Percentiles rank a stretch among this genome's conserved stretches.
These are phyloP conservation scores for Barbarea vulgaris DNA, from an alignment of 345 rosid species.

Conservation along the genomic window DNA sequence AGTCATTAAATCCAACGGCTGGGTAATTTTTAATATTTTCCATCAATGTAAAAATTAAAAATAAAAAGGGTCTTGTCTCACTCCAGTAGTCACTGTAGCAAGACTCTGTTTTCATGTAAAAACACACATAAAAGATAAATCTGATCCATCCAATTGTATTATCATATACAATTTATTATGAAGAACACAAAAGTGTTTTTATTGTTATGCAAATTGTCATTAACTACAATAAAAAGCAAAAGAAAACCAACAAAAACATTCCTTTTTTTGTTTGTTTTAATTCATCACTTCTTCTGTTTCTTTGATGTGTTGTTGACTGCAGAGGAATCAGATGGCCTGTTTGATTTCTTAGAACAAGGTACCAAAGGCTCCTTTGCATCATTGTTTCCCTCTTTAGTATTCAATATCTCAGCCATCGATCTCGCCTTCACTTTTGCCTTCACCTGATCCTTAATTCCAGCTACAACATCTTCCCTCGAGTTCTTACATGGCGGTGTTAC, in stretches of 20 bases:
- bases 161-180: not conserved
- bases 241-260: not conserved
- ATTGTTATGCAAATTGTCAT: not conserved
- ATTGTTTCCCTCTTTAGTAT: not conserved
- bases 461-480: conserved; percentile 26
- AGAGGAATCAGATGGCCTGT: conserved; percentile 17
- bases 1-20: conserved; percentile 23
- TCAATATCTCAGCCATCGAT: conserved; percentile 12
- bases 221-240: not conserved
- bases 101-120: not conserved
- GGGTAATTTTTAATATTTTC: not conserved
- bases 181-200: not conserved
- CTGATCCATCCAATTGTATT: not conserved
- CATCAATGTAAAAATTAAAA: not conserved
- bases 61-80: not conserved
- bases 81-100: not conserved
- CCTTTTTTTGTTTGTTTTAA: no score
- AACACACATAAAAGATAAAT: not conserved
- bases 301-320: not conserved
- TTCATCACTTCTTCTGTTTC: conserved; percentile 31
- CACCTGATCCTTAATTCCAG: conserved; percentile 41
- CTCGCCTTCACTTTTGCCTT: conserved; percentile 40
- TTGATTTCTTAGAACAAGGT: conserved; percentile 12
- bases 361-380: not conserved
- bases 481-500: conserved; percentile 3